Percentiles rank a stretch among this genome's conserved stretches.
Evolutionary conservation across 805 yeast species (phyloP).

Genomic region (Nakazawaea populi): DNA sequence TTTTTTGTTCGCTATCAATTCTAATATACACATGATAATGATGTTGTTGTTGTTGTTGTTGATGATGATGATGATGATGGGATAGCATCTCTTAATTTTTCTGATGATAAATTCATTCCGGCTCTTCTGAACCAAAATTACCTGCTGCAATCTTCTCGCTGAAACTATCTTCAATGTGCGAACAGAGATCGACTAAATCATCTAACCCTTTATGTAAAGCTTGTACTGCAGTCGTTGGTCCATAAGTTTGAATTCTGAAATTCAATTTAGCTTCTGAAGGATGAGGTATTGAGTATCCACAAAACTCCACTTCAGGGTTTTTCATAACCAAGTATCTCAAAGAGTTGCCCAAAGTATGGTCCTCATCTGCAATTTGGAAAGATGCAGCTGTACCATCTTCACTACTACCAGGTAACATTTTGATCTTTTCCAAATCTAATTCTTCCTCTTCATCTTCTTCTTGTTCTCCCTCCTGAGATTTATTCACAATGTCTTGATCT

Average conservation of each 20-base stretch:
- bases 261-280: conserved; percentile 91
- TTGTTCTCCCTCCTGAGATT: conserved; percentile 11
- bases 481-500: conserved; percentile 11
- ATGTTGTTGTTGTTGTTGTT: not conserved
- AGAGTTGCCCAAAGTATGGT: conserved; percentile 94
- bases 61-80: not conserved
- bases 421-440: conserved; percentile 51
- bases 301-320: conserved; percentile 96
- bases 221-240: conserved; percentile 77
- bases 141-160: conserved; percentile 60
- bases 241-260: conserved; percentile 92
- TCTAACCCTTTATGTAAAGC: conserved; percentile 90
- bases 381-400: conserved; percentile 95
- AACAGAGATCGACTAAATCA: conserved; percentile 77
- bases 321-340: conserved; percentile 93
- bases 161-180: conserved; percentile 75
- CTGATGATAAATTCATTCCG: conserved; percentile 13
- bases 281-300: conserved; percentile 98
- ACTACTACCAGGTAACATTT: conserved; percentile 75
- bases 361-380: conserved; percentile 89
- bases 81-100: too few species aligned
- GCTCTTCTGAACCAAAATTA: conserved; percentile 43
- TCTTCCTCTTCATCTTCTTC: conserved; percentile 36
- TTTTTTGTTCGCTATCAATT: not conserved
- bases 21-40: not conserved